Evolutionary conservation across 2,329 filamentous ascomycete species (phyloP).

Genomic region (Botrytis elliptica): DNA sequence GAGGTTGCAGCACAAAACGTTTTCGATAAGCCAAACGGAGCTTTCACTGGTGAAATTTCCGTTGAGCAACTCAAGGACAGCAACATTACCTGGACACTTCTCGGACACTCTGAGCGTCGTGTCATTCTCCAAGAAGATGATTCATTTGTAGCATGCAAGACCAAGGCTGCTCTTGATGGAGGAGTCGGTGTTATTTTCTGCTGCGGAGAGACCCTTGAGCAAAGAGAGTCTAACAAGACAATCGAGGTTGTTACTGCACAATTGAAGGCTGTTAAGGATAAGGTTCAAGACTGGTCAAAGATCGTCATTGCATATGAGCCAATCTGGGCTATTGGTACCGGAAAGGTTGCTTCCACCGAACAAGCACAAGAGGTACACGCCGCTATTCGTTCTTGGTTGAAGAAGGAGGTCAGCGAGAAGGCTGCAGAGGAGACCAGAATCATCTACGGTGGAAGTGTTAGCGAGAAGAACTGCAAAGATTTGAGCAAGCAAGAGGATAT

Average conservation of each 20-base stretch:
- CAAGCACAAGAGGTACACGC: constrained; percentile 94
- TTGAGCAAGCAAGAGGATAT: constrained; percentile 91
- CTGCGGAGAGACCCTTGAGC: constrained; percentile 92
- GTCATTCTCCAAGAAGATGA: constrained; percentile 86
- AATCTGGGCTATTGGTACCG: constrained; percentile 94
- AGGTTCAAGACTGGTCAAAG: constrained; percentile 85
- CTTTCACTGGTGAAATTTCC: constrained; percentile 95
- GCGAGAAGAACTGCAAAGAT: constrained; percentile 96
- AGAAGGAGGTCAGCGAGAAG: constrained; percentile 69
- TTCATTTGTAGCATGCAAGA: constrained; percentile 85
- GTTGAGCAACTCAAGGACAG: constrained; percentile 87
- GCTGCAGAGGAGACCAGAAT: constrained; percentile 86
- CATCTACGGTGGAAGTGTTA: constrained; percentile 95
- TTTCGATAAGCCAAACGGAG: constrained; percentile 94
- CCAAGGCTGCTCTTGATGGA: constrained; percentile 84
- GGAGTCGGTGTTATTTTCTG: constrained; percentile 92
- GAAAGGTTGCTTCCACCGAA: constrained; percentile 84
- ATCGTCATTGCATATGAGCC: constrained; percentile 98
- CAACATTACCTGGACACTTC: constrained; percentile 83
- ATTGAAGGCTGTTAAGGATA: constrained; percentile 76
- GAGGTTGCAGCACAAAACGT: constrained; percentile 95
- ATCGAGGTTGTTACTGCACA: constrained; percentile 82
- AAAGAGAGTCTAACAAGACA: constrained; percentile 83
- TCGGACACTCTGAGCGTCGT: constrained; percentile 94
- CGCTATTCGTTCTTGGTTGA: constrained; percentile 87